Base-by-base conservation (phyloP, 2,329 filamentous ascomycete species). In the Aspergillus puulaauensis region DNA sequence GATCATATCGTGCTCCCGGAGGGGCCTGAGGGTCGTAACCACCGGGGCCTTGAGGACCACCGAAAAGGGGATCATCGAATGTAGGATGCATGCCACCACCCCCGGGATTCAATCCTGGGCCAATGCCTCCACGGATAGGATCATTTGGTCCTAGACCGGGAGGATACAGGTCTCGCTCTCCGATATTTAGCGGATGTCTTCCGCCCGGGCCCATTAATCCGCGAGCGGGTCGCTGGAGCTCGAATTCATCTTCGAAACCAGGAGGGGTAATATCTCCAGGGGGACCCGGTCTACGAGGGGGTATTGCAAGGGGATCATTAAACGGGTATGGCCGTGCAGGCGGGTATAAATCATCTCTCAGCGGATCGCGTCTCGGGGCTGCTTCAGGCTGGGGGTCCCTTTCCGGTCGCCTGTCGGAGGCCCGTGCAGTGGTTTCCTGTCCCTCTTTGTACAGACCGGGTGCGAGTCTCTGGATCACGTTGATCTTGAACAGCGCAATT, bases 21-120 rank as follows among this genome's bases (percentile, higher is more conserved):
- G 95, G 95, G 27, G 86, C 88, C 70, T 88, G 88, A 2, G 89
- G 86, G 69, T 93, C 84, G 68, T 83, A 88, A 0, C 78, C 80
- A 14, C 75, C 80, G 12, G 75, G 74, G 6, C 71, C 78, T 1
- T 75, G 74, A 9, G 78, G 75, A 1, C 87, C 88, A 6, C 82
- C 83, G 70, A 96, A 96, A 48, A 97, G 75, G 6, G 91, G 91
- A 70, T 98, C 93, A 66, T 96, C 91, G 71, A 96, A 95, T 0
- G 93, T 96, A 1, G 95, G 95, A 74, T 97, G 90, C 95, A 99
- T 99, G 1, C 95, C 95, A 12, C 89, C 95, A 11, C 83, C 83
- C 19, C 86, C 83, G 14, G 85, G 84, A 0, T 85, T 82, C 48
- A 84, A 81, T 23, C 82, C 80, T 31, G 85, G 84, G 6, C 86